Base-by-base conservation (phyloP, 306 rosid genomes). In the Rosa multiflora region DNA sequence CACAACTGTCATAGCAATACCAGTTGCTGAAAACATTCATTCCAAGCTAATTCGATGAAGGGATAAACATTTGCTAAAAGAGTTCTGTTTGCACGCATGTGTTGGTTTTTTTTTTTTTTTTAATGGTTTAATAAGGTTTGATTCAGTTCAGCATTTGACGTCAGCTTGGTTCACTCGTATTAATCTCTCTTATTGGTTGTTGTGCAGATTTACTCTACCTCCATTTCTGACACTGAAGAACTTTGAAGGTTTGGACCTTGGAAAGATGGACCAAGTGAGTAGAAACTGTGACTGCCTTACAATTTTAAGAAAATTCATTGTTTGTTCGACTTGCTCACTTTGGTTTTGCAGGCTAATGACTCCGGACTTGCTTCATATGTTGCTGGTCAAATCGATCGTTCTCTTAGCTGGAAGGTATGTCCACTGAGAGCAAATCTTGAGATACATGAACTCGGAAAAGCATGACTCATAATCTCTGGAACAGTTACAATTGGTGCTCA, bases 311-410 rank as follows among this genome's bases (percentile, higher is more conserved):
- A 35, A 32, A 72, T 70, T 52, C 46, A 72, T 44, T 20, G 11
- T 5, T 15, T 63, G 71, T 79, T 71, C 4, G 23, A 71, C 63
- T 11, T 59, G 5, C 61, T 37, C n/a, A 32, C n/a, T 29, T 29
- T 11, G 59, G 18, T 67, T 52, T 56, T 85, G 78, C 81, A 93
- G 98, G 89, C 91, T 82, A 61, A 78, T 67, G 98, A 93, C 74
- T 93, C 98, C 67, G 98, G 98, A 78, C 95, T 93, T 76, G 92
- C 97, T 85, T 84, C 89, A 14, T 94, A 91, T 72, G 97, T 91
- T 48, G 96, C 96, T 72, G 94, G 97, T 72, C 98, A 94, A 87
- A 90, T 94, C 53, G 98, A 94, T 76, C 97, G 98, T 10, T 79
- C 97, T 76, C 90, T 94, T 42, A 94, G 98, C 83, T 94, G 97